Percentiles rank a stretch among this genome's conserved stretches.
Evolutionary conservation across 2,329 filamentous ascomycete species (phyloP).

Genomic region (Hypomyces rosellus): DNA sequence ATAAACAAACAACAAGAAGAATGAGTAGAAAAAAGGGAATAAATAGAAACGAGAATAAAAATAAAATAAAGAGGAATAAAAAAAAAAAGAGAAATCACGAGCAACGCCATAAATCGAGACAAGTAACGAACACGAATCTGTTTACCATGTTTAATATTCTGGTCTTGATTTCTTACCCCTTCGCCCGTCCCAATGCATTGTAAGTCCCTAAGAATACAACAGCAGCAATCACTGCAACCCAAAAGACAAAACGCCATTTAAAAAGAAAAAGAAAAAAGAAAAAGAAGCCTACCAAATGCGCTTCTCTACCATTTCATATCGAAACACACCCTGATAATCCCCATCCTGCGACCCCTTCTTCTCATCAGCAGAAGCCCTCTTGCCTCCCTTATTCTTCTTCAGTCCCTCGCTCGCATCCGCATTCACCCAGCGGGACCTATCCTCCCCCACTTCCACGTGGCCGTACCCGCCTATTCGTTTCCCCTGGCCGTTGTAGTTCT

Average conservation of each 20-base stretch:
- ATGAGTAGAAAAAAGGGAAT: no score
- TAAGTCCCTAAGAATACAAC: background rate
- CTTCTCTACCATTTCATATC: conserved; percentile 96
- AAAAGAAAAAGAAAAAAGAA: no score
- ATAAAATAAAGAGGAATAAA: no score
- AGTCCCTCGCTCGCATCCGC: conserved; percentile 72
- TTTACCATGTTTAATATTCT: no score
- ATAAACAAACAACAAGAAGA: no score
- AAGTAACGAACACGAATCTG: no score
- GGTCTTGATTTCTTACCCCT: no score
- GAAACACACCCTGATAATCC: conserved; percentile 59
- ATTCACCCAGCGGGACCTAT: conserved; percentile 80
- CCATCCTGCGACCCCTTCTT: conserved; percentile 28
- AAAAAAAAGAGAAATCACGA: no score
- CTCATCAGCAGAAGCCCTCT: conserved; percentile 39
- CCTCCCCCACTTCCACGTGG: conserved; percentile 81
- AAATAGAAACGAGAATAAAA: no score
- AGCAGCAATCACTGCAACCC: background rate
- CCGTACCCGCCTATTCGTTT: conserved; percentile 76
- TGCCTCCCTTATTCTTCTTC: conserved; percentile 50
- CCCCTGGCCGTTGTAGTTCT: conserved; percentile 61
- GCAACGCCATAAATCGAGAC: no score
- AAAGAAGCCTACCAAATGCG: conserved; percentile 71
- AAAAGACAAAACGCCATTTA: background rate
- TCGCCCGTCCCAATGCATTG: background rate